Percentiles rank a stretch among this genome's conserved stretches.
phyloP scores from a whole-genome alignment of 2,329 filamentous ascomycete genomes.

The Beauveria rudraprayagi region DNA sequence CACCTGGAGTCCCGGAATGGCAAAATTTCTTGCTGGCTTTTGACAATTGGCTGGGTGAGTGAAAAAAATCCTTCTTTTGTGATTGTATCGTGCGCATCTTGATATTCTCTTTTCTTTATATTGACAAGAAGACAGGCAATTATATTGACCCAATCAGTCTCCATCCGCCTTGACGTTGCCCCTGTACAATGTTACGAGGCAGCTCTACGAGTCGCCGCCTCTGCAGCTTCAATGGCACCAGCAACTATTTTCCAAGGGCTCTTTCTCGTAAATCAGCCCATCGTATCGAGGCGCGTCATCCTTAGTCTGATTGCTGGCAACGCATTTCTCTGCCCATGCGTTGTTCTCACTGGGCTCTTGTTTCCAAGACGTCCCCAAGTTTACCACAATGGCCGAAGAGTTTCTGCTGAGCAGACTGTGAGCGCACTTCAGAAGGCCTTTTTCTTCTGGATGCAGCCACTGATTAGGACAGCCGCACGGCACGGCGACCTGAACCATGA shows the following conservation, averaged over 20 bases:
- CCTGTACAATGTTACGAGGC: constrained; percentile 44
- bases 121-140: constrained; percentile 30
- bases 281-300: not conserved
- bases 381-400: not conserved
- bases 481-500: not conserved
- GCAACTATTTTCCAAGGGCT: constrained; percentile 38
- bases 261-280: constrained; percentile 14
- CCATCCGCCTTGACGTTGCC: constrained; percentile 39
- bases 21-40: constrained; percentile 51
- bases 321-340: constrained; percentile 36
- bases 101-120: not conserved
- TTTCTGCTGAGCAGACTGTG: not conserved
- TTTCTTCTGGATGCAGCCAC: not conserved
- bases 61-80: no score
- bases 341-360: constrained; percentile 35
- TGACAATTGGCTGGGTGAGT: constrained; percentile 54
- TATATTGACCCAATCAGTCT: constrained; percentile 42
- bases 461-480: not conserved
- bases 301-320: constrained; percentile 23
- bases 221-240: constrained; percentile 33
- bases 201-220: constrained; percentile 44
- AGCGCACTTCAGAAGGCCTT: not conserved
- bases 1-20: constrained; percentile 26
- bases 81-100: no score
- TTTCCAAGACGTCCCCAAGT: constrained; percentile 31